phyloP scores from a whole-genome alignment of 129 eudicot species.

The Saussurea involucrata region DNA sequence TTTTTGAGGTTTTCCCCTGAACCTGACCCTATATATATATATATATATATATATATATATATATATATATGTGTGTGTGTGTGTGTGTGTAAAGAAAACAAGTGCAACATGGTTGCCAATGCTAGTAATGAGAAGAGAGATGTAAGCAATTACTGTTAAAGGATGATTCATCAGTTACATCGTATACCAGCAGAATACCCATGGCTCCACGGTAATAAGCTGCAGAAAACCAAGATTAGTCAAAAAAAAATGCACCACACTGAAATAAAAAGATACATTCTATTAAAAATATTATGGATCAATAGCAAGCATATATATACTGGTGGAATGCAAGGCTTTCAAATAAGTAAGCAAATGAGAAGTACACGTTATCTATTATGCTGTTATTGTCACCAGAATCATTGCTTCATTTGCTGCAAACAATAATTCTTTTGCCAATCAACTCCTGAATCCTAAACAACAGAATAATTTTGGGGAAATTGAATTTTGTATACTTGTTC shows the following conservation, averaged over 20 bases:
- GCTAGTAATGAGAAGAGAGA: neutral
- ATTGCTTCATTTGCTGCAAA: neutral
- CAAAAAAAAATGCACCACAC: neutral
- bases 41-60: too few species aligned
- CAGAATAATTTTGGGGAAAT: neutral
- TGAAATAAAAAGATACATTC: neutral
- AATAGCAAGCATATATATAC: neutral
- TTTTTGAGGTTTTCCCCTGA: too few species aligned
- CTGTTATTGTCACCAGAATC: neutral
- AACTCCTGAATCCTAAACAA: neutral
- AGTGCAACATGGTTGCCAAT: neutral
- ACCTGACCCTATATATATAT: too few species aligned
- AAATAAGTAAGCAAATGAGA: neutral
- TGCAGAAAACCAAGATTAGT: conserved; percentile 21
- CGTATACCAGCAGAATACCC: conserved; percentile 81
- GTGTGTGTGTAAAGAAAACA: neutral
- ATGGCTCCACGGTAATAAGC: conserved; percentile 87
- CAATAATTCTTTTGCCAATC: neutral
- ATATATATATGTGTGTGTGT: too few species aligned
- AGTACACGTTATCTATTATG: neutral
- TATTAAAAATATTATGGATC: neutral
- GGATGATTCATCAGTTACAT: conserved; percentile 71
- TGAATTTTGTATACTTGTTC: neutral
- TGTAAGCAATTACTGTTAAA: conserved; percentile 49
- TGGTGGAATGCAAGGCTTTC: too few species aligned